Evolutionary conservation across 208 protist genomes (phyloP).

Genomic region (Leishmania braziliensis): DNA sequence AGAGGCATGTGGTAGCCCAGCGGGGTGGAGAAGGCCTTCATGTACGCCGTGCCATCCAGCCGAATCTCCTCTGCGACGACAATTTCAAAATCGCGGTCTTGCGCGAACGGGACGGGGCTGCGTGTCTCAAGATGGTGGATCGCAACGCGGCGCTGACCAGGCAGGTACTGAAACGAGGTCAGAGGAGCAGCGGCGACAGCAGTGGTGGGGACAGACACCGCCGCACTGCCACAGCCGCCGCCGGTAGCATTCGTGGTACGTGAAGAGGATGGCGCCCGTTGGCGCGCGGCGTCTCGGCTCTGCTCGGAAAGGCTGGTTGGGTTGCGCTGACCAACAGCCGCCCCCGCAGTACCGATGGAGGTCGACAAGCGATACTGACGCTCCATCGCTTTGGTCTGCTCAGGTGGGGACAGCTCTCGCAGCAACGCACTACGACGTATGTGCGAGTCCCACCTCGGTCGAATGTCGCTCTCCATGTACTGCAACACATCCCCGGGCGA

Average conservation of each 20-base stretch:
- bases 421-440: constrained; percentile 46
- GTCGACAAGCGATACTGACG: background rate
- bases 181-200: background rate
- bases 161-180: constrained; percentile 30
- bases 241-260: background rate
- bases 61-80: constrained; percentile 65
- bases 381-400: background rate
- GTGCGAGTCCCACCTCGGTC: constrained; percentile 69
- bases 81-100: constrained; percentile 80
- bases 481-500: constrained; percentile 42
- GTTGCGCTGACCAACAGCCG: background rate
- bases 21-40: constrained; percentile 78
- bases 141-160: constrained; percentile 66
- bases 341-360: constrained; percentile 7
- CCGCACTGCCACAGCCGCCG: background rate
- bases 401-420: constrained; percentile 40
- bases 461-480: constrained; percentile 59
- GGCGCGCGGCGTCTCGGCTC: constrained; percentile 3
- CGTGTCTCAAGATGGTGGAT: constrained; percentile 73
- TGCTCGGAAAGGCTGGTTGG: constrained; percentile 11
- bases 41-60: constrained; percentile 52
- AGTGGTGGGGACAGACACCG: background rate
- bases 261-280: background rate
- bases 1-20: constrained; percentile 56
- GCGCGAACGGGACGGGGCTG: constrained; percentile 63